Evolutionary conservation across 2,329 filamentous ascomycete genomes (phyloP).

Genomic region (Acarospora socialis): DNA sequence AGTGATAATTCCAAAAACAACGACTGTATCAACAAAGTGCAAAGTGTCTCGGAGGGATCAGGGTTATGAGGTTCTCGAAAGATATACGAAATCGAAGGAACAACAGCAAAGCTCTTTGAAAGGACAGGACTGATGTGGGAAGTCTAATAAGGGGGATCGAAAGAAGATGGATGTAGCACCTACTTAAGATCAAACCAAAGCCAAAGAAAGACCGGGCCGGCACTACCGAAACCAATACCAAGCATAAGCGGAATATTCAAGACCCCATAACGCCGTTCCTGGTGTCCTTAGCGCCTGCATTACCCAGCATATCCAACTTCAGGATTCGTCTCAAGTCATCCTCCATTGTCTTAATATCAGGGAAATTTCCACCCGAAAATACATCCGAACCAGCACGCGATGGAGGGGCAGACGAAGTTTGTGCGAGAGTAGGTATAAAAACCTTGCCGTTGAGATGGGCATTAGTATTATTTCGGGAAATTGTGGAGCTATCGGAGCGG

Average conservation of each 20-base stretch:
- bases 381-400: background rate
- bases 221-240: background rate
- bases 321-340: slow-evolving; percentile 34
- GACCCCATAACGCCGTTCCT: too few species aligned
- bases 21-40: too few species aligned
- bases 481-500: slow-evolving; percentile 13
- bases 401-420: background rate
- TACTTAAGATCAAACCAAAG: too few species aligned
- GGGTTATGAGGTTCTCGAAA: too few species aligned
- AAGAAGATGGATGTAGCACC: too few species aligned
- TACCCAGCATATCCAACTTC: slow-evolving; percentile 25
- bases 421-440: background rate
- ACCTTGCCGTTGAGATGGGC: background rate
- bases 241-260: background rate
- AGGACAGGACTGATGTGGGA: too few species aligned
- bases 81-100: too few species aligned
- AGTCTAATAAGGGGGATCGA: too few species aligned
- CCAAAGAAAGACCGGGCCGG: background rate
- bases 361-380: slow-evolving; percentile 14
- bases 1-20: too few species aligned
- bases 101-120: too few species aligned
- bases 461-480: background rate
- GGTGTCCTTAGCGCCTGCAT: slow-evolving; percentile 9
- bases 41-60: too few species aligned
- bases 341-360: slow-evolving; percentile 32